These are phyloP conservation scores for Henckelia pumila DNA, from an alignment of 257 asterid species.

Conservation along the genomic window DNA sequence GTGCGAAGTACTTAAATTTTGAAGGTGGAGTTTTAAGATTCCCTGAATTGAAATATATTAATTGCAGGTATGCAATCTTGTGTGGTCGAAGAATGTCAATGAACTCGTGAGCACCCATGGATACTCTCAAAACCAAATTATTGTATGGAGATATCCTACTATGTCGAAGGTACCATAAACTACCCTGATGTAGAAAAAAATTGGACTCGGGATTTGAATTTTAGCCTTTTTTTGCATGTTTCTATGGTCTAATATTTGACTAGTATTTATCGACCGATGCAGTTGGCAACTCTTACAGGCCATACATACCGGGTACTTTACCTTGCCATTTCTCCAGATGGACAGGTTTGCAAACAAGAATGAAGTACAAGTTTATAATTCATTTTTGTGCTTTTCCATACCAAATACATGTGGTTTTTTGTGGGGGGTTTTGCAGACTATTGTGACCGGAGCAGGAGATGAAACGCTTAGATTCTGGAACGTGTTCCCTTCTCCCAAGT, in stretches of 20 bases:
- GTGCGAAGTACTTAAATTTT: neutral
- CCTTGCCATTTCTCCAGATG: conserved; percentile 97
- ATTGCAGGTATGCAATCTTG: conserved; percentile 94
- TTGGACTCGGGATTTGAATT: neutral
- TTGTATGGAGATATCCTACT: conserved; percentile 88
- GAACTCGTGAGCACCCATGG: conserved; percentile 96
- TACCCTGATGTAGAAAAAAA: conserved; percentile 6
- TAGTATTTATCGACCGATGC: conserved; percentile 27
- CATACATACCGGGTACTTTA: conserved; percentile 86
- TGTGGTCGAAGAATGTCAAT: conserved; percentile 93
- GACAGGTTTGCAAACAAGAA: conserved; percentile 53
- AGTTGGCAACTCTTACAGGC: conserved; percentile 94
- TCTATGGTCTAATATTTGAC: conserved; percentile 13
- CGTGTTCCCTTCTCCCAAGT: conserved; percentile 85
- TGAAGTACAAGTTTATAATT: conserved; percentile 1
- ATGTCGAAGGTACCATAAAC: conserved; percentile 72
- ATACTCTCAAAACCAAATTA: conserved; percentile 88
- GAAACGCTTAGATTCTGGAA: conserved; percentile 98
- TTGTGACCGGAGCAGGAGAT: conserved; percentile 98
- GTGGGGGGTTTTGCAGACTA: conserved; percentile 48
- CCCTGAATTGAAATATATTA: conserved; percentile 20
- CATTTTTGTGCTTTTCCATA: neutral
- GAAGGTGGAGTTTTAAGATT: neutral
- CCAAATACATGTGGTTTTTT: neutral
- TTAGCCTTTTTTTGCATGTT: neutral